Base-by-base conservation (phyloP, 768 basidiomycete genomes). In the Kwoniella bestiolae region DNA sequence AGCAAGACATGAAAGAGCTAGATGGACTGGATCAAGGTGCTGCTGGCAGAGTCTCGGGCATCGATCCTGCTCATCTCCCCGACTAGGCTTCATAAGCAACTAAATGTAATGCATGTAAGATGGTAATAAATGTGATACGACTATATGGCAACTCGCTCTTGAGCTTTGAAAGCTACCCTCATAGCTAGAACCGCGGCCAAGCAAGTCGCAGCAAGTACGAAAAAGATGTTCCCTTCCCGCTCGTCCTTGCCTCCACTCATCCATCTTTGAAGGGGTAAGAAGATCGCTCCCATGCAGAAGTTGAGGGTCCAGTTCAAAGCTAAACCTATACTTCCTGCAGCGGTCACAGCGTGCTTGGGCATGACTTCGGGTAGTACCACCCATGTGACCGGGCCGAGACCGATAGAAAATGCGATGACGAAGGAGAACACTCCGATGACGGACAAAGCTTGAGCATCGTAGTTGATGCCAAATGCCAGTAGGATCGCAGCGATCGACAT, bases 351-450 rank as follows among this genome's bases (percentile, higher is more conserved):
- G 87, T 90, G 65, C 32, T 85, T 81, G 2, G 92, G 92, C 21
- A 93, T 89, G 32, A 95, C 88, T 78, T 97, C 93, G 18, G 91
- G 86, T 35, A 94, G 88, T 81, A 96, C 89, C 31, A 97, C 89
- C 77, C 93, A 97, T 0, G 94, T 94, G 41, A 96, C 83, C 0
- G 94, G 94, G 1, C 94, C 94, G n/a, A 96, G 84, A 2, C 94
- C 94, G 38, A 90, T 81, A 1, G 92, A 91, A 79, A 94, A 96
- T 2, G 91, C 91, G 80, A 91, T 91, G 29, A 94, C 87, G 77
- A 94, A 94, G 4, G n/a, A 86, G 50, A 76, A 61, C 52, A 90
- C 80, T 46, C 92, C 89, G 3, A 88, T 86, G 23, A 90, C 76
- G 67, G 90, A 92, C 4, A 90, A 85, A 18, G 91, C 71, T 14